Evolutionary conservation across 352 stramenopile species (phyloP).

Genomic region (Globisporangium sylvaticum): DNA sequence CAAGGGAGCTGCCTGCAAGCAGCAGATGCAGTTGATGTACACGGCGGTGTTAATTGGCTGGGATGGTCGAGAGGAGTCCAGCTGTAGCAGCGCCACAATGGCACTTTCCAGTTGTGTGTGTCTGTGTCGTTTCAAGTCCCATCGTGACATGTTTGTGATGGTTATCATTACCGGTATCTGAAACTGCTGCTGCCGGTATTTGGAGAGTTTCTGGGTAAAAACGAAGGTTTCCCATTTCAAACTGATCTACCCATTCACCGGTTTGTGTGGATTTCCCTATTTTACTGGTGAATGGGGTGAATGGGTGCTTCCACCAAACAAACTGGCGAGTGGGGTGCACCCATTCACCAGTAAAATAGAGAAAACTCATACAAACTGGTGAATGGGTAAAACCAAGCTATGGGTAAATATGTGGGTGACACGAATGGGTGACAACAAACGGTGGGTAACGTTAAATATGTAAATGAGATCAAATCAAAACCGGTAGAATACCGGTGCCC

Average conservation of each 20-base stretch:
- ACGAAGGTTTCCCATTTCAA: no score
- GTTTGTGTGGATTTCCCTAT: no score
- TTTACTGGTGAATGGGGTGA: no score
- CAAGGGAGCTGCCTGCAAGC: neutral
- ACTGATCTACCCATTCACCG: no score
- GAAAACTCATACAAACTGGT: no score
- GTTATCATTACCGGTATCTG: neutral
- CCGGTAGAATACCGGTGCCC: neutral
- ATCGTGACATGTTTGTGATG: neutral
- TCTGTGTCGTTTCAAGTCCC: neutral
- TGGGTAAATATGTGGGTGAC: no score
- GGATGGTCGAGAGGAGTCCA: neutral
- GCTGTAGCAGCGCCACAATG: neutral
- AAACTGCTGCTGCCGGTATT: neutral
- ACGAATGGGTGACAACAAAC: no score
- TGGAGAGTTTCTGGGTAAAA: no score
- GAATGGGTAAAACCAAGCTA: no score
- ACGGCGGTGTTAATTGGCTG: neutral
- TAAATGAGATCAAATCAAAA: neutral
- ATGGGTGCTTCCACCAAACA: no score
- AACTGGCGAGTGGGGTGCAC: no score
- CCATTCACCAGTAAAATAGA: no score
- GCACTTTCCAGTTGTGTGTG: neutral
- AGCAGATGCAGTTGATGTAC: neutral
- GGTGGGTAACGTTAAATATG: neutral